Conservation (phyloP, 164 flowering plant species). For the Vitis vinifera region ASM3070453v1 NC_081822.1:32175501-32176000, state of each 20-base stretch:
- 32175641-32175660: conserved; percentile 41
- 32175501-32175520: conserved; percentile 28
- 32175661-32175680: conserved; percentile 25
- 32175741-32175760: conserved; percentile 40
- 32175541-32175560: conserved; percentile 8
- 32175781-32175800: conserved; percentile 30
- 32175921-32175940: conserved; percentile 31
- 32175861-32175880: conserved; percentile 8
- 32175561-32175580: conserved; percentile 50
- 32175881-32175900: conserved; percentile 38
- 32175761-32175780: conserved; percentile 41
- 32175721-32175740: conserved; percentile 25
- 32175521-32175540: conserved; percentile 43
- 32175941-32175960: conserved; percentile 8
- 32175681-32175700: conserved; percentile 31
- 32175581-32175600: conserved; percentile 28
- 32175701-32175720: conserved; percentile 47
- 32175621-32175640: conserved; percentile 34
- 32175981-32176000: conserved; percentile 21
- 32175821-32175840: conserved; percentile 40
- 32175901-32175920: conserved; percentile 20
- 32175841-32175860: conserved; percentile 27
- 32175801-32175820: conserved; percentile 15
- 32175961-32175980: conserved; percentile 29
- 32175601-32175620: conserved; percentile 39